These are phyloP conservation scores for Curvularia lunata DNA, from an alignment of 2,329 filamentous ascomycete species.

Conservation along the genomic window DNA sequence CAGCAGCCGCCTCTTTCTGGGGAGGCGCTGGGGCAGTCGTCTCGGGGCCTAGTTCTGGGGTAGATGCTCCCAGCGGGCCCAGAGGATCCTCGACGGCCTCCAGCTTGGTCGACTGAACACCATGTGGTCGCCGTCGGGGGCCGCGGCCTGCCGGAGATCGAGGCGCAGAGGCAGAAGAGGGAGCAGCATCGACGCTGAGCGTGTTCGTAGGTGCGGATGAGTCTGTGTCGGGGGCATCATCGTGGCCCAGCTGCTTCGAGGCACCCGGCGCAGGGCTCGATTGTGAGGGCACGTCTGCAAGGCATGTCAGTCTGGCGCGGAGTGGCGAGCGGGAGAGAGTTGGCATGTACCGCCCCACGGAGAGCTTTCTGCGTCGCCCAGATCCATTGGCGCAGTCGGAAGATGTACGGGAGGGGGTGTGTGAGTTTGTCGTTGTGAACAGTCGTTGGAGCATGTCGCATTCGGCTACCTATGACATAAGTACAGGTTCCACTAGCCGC, in stretches of 20 bases:
- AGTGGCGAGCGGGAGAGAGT: not conserved
- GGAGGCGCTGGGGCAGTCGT: constrained; percentile 72
- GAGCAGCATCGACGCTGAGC: constrained; percentile 35
- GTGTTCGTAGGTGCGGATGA: constrained; percentile 24
- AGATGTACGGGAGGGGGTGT: constrained; percentile 21
- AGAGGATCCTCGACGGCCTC: constrained; percentile 78
- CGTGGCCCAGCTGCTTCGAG: constrained; percentile 48
- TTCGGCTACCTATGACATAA: constrained; percentile 5
- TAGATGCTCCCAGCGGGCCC: constrained; percentile 75
- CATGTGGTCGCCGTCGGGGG: constrained; percentile 65
- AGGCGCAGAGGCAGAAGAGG: constrained; percentile 50
- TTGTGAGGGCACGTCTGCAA: constrained; percentile 55
- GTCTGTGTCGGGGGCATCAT: constrained; percentile 44
- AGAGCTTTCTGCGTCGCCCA: constrained; percentile 52
- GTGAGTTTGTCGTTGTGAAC: not conserved
- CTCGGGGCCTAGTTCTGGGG: constrained; percentile 57
- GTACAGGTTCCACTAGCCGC: constrained; percentile 3
- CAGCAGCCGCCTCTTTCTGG: constrained; percentile 61
- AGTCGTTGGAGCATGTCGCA: constrained; percentile 5
- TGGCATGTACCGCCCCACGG: constrained; percentile 50
- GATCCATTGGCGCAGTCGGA: constrained; percentile 46
- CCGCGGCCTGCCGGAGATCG: constrained; percentile 58
- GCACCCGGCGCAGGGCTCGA: constrained; percentile 52
- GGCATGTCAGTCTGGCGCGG: constrained; percentile 23
- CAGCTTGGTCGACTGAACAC: constrained; percentile 77